Evolutionary conservation across 208 protist species (phyloP).

Genomic region (Angomonas desouzai): DNA sequence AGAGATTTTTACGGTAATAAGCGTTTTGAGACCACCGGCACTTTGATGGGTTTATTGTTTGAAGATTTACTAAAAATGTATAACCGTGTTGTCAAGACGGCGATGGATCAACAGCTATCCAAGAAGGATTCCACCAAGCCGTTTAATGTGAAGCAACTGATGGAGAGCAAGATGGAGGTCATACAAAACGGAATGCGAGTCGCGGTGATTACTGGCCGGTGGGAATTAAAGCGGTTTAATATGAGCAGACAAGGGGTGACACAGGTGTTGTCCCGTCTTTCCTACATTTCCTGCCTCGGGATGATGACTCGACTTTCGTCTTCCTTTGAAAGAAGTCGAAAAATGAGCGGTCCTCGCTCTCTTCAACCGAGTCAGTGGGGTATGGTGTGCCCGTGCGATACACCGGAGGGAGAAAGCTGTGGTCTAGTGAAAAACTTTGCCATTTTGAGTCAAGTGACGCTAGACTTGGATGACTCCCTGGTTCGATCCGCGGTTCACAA

Average conservation of each 20-base stretch:
- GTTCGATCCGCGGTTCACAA: slow-evolving; percentile 68
- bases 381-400: slow-evolving; percentile 99
- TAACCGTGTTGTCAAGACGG: slow-evolving; percentile 95
- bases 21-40: slow-evolving; percentile 96
- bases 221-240: slow-evolving; percentile 98
- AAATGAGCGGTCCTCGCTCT: slow-evolving; percentile 93
- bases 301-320: slow-evolving; percentile 99
- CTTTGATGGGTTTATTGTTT: slow-evolving; percentile 98
- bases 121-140: slow-evolving; percentile 85
- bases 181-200: slow-evolving; percentile 97
- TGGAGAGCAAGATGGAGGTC: slow-evolving; percentile 91
- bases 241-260: slow-evolving; percentile 95
- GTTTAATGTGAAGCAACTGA: slow-evolving; percentile 93
- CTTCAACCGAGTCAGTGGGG: slow-evolving; percentile 99
- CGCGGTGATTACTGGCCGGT: slow-evolving; percentile 96
- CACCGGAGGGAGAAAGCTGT: slow-evolving; percentile 98
- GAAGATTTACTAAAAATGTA: slow-evolving; percentile 98
- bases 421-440: slow-evolving; percentile 99
- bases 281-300: slow-evolving; percentile 97
- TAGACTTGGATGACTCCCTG: slow-evolving; percentile 92
- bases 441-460: slow-evolving; percentile 98
- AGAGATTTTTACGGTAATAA: slow-evolving; percentile 99
- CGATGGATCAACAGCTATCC: slow-evolving; percentile 83
- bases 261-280: slow-evolving; percentile 98
- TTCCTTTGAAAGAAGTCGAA: slow-evolving; percentile 99